phyloP scores from a whole-genome alignment of 2,329 filamentous ascomycete species.

The Xylariomycetidae sp. region DNA sequence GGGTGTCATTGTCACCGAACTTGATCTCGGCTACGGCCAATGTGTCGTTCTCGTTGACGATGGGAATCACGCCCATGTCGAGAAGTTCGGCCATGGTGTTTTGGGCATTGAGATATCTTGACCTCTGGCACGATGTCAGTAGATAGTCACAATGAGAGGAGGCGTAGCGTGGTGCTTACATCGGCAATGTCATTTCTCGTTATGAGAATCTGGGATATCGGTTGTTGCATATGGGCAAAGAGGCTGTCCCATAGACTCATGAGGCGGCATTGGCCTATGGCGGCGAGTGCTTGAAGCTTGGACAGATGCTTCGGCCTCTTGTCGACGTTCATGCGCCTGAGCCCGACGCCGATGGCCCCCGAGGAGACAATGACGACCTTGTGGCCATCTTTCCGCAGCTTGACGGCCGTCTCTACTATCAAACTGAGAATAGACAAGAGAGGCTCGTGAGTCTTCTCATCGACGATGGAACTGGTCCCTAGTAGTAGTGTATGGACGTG shows the following conservation, averaged over 20 bases:
- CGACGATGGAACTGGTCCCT: constrained; percentile 99
- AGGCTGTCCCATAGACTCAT: constrained; percentile 95
- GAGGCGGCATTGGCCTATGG: constrained; percentile 90
- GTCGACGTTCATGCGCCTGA: constrained; percentile 83
- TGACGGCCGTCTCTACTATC: constrained; percentile 91
- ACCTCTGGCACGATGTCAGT: constrained; percentile 61
- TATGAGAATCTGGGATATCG: constrained; percentile 89
- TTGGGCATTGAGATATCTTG: constrained; percentile 93
- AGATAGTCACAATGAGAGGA: no score
- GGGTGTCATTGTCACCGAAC: constrained; percentile 97
- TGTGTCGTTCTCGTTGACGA: constrained; percentile 98
- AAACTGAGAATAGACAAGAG: constrained; percentile 84
- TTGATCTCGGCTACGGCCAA: constrained; percentile 97
- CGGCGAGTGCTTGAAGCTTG: constrained; percentile 86
- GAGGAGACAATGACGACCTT: constrained; percentile 95
- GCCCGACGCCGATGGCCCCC: constrained; percentile 89
- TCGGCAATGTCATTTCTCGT: constrained; percentile 96
- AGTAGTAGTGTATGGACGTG: no score
- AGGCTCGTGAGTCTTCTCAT: constrained; percentile 91
- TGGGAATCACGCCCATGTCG: constrained; percentile 93
- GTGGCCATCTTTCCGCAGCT: constrained; percentile 84
- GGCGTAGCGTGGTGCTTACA: constrained; percentile 41
- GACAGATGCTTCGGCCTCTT: constrained; percentile 87
- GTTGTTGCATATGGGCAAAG: constrained; percentile 82
- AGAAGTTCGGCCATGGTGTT: constrained; percentile 89